Evolutionary conservation across 1,139 yeast genomes (phyloP), one percentile per base, ranked within the genome.

Genomic region (Debaryomyces psychrophilus): DNA sequence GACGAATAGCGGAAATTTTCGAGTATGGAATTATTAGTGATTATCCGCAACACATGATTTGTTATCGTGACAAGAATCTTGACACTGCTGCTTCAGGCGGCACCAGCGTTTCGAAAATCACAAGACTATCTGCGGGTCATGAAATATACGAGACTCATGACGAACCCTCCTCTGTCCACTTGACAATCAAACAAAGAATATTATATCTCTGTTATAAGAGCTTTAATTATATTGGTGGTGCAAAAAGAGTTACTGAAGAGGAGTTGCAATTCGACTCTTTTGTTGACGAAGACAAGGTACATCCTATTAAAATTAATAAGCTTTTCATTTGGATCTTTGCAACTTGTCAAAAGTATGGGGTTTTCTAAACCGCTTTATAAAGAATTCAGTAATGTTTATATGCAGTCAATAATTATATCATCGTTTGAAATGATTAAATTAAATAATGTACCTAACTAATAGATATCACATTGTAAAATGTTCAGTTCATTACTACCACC

Each of bases 21-120:
- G 76, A 72, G 44, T 73, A 63, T 49, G 93, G 90, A 1, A 67
- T 85, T 8, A 72, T 87, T 44, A 73, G 85, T 2, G 93, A 87
- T 61, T 67, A 70, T 50, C 90, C 90, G 0, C 78, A 68, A 41
- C 23, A 46, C 6, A 71, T 73, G 75, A 59, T 59, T 9, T 57
- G 56, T 5, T 56, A 50, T 41, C 58, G 48, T 8, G 44, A 39
- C 38, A 14, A 38, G 43, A 9, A 22, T 8, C 20, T 26, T 17
- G 8, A 18, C 11, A 15, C 12, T n/a, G 9, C 11, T 9, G 23
- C 8, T 28, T n/a, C 29, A n/a, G 44, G 33, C n/a, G 50, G 47
- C 27, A 45, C 46, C 25, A 39, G 47, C 25, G 50, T 43, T 23
- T 41, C 48, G 7, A 54, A 51, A 38, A 26, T 44, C 14, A 51